Evolutionary conservation across 1,284 basidiomycete species (phyloP), one percentile per base, ranked within the genome.

Genomic region (Ganoderma multipileum): DNA sequence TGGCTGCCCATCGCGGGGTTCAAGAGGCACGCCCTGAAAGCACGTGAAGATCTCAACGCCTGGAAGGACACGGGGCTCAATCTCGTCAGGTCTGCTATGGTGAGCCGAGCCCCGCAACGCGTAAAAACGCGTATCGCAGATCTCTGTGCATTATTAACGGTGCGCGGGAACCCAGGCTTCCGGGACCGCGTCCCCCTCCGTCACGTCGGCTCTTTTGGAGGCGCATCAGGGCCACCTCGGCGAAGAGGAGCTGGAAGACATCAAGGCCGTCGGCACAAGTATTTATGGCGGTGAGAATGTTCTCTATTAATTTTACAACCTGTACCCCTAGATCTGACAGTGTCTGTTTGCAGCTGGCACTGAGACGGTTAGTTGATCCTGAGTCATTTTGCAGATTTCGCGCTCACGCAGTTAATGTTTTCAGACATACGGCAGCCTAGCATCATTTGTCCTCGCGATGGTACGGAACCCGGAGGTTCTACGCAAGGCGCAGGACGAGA

Each of bases 211-310:
- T 0, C 52, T 66, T 9, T 39, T 66, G 16, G 61, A 66, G 7
- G 61, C 65, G 12, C 41, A 62, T 50, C 36, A 62, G 39, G 30
- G 68, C 47, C 9, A 38, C 14, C 63, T 60, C 4, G 23, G 61
- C 16, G 41, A 65, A 2, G 61, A 63, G 2, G 69, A 63, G n/a
- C 65, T 71, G 7, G 63, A 66, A 5, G 72, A 75, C 30, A 70
- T 76, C 26, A 73, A 72, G 38, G 69, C 69, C 18, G 63, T 70
- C 12, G 68, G 71, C 26, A 70, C 68, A 30, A 62, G 66, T 5
- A 65, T 76, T 1, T 77, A 73, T 63, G 73, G 66, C 39, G 75
- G 76, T 77, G 36, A 36, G 68, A 50, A 20, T 58, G 8, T 18
- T 16, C 12, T n/a, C 14, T 16, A 23, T 5, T 12, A 33, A 66